These are phyloP conservation scores for Candida qinlingensis DNA, from an alignment of 805 yeast species.

Conservation along the genomic window DNA sequence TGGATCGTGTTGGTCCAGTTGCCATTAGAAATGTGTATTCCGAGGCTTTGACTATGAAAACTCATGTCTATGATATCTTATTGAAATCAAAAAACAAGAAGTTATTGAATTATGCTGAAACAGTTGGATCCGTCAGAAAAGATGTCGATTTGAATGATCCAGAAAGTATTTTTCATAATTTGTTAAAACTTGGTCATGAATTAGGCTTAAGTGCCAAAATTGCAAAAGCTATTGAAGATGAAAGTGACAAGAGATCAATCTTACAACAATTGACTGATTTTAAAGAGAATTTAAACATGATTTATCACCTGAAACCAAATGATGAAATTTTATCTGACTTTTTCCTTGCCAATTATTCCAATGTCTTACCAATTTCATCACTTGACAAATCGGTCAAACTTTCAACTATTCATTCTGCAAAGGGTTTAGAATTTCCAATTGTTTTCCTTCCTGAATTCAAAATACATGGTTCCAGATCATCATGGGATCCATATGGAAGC, in stretches of 20 bases:
- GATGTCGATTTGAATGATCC: constrained; percentile 13
- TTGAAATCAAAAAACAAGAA: constrained; percentile 16
- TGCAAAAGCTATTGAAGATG: constrained; percentile 13
- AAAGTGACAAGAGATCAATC: constrained; percentile 24
- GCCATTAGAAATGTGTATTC: constrained; percentile 20
- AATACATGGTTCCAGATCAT: constrained; percentile 4
- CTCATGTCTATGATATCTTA: constrained; percentile 12
- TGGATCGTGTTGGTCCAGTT: constrained; percentile 21
- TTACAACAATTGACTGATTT: constrained; percentile 30
- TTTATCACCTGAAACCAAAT: constrained; percentile 22
- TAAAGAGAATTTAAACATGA: constrained; percentile 30
- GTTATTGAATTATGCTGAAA: constrained; percentile 25
- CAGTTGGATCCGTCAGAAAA: constrained; percentile 15
- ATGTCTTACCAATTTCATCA: constrained; percentile 24
- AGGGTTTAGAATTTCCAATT: constrained; percentile 69
- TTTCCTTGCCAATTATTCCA: constrained; percentile 29
- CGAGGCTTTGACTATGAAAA: neutral
- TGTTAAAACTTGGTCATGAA: constrained; percentile 10
- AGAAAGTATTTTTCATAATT: constrained; percentile 10
- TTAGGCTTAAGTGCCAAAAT: constrained; percentile 13
- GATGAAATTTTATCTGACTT: constrained; percentile 24
- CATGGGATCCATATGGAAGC: neutral
- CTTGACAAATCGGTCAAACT: constrained; percentile 38
- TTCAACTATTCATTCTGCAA: constrained; percentile 70
- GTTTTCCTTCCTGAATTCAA: constrained; percentile 40